A percentile compares a stretch with the other conserved stretches of the same genome.
These are phyloP conservation scores for Saururus chinensis DNA, from an alignment of 164 flowering plant species.

Conservation along the genomic window DNA sequence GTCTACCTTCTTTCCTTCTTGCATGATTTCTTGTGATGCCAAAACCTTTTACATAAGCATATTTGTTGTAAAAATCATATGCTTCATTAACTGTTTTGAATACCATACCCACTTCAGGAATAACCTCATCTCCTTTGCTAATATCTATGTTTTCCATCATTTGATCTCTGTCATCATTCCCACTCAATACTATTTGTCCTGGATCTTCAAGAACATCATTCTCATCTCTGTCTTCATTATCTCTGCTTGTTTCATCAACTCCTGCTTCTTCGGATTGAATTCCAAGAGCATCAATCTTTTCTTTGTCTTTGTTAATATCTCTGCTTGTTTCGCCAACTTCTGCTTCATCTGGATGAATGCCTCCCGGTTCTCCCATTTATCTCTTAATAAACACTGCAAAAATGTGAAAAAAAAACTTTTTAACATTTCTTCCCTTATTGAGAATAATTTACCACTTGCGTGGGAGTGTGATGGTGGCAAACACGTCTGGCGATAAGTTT, in stretches of 20 bases:
- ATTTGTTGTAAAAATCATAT: not conserved
- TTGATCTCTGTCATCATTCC: not conserved
- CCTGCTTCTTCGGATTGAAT: not conserved
- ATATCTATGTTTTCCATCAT: not conserved
- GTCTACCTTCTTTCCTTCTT: not conserved
- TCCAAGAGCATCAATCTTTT: not conserved
- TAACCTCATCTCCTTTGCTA: not conserved
- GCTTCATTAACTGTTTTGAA: slow-evolving; percentile 1
- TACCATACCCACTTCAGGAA: slow-evolving; percentile 5
- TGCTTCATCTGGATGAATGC: not conserved
- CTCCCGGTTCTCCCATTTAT: not conserved
- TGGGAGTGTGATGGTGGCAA: not conserved
- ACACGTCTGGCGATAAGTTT: not conserved
- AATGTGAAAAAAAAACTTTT: not conserved
- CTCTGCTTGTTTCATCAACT: not conserved
- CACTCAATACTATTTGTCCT: not conserved
- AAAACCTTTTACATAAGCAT: slow-evolving; percentile 1
- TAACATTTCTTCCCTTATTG: not conserved
- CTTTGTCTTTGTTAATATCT: not conserved
- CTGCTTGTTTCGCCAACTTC: not conserved
- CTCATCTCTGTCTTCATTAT: not conserved
- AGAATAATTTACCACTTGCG: not conserved
- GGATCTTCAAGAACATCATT: not conserved
- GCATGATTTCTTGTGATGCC: not conserved
- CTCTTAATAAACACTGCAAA: not conserved